phyloP scores from a whole-genome alignment of 2,329 filamentous ascomycete species.

The Capronia americana region DNA sequence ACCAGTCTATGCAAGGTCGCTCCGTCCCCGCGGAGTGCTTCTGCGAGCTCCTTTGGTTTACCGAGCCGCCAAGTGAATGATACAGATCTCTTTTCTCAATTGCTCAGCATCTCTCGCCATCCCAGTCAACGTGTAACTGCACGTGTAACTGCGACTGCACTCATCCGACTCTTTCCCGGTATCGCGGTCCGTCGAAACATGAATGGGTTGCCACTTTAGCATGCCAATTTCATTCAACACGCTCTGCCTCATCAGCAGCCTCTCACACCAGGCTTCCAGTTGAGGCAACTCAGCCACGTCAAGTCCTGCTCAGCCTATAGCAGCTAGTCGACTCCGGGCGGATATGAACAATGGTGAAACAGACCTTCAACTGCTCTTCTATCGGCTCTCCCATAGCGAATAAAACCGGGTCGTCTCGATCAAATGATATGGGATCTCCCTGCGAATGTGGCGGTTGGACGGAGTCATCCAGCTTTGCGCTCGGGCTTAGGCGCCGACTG shows the following conservation, averaged over 20 bases:
- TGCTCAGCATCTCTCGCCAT: not conserved
- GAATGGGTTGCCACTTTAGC: not conserved
- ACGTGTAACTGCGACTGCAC: not conserved
- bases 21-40: slow-evolving; percentile 17
- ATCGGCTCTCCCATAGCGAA: not conserved
- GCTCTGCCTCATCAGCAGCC: not conserved
- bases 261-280: not conserved
- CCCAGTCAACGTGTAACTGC: not conserved
- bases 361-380: not conserved
- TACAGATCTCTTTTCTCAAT: too few relatives aligned
- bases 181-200: not conserved
- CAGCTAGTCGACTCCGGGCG: too few relatives aligned
- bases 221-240: not conserved
- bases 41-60: slow-evolving; percentile 20
- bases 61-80: slow-evolving; percentile 13
- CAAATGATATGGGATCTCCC: not conserved
- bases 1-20: slow-evolving; percentile 5
- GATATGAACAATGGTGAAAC: not conserved
- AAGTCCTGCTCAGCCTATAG: not conserved
- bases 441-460: not conserved
- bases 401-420: not conserved
- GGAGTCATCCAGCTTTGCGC: not conserved
- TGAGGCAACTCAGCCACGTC: not conserved
- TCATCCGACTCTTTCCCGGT: not conserved
- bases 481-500: not conserved